phyloP scores from a whole-genome alignment of 2,329 filamentous ascomycete species.

The Atkinsonella texensis region DNA sequence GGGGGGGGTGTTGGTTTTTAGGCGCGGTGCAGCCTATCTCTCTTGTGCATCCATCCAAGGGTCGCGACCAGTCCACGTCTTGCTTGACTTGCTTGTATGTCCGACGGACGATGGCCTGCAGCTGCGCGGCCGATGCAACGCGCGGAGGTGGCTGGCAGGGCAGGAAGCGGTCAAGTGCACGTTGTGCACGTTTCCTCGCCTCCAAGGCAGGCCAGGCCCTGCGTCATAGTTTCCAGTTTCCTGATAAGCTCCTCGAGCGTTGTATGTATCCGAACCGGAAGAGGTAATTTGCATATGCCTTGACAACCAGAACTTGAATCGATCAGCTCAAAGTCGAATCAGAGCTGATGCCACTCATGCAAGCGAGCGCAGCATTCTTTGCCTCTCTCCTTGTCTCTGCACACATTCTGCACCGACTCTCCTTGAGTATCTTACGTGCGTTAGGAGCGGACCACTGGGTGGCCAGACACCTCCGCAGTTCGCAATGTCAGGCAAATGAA shows the following conservation, averaged over 20 bases:
- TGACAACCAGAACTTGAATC: background rate
- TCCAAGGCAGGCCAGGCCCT: background rate
- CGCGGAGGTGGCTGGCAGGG: conserved; percentile 1
- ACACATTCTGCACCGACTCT: no score
- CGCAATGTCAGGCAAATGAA: no score
- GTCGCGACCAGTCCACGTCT: background rate
- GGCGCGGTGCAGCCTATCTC: background rate
- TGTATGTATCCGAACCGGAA: background rate
- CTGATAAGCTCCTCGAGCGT: no score
- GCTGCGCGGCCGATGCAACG: background rate
- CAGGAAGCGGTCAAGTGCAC: background rate
- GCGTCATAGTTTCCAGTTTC: background rate
- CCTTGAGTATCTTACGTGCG: no score
- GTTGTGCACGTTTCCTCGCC: background rate
- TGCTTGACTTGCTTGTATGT: background rate
- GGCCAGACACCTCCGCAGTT: no score
- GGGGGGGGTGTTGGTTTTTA: conserved; percentile 1
- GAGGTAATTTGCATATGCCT: background rate
- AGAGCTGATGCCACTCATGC: no score
- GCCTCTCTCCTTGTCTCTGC: no score
- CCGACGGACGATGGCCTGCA: background rate
- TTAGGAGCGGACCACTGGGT: no score
- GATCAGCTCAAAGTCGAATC: no score
- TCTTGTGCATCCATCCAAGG: background rate
- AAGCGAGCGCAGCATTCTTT: no score